A percentile compares a stretch with the other conserved stretches of the same genome.
These are phyloP conservation scores for Dissoconium aciculare DNA, from an alignment of 2,329 filamentous ascomycete genomes.

Conservation along the genomic window DNA sequence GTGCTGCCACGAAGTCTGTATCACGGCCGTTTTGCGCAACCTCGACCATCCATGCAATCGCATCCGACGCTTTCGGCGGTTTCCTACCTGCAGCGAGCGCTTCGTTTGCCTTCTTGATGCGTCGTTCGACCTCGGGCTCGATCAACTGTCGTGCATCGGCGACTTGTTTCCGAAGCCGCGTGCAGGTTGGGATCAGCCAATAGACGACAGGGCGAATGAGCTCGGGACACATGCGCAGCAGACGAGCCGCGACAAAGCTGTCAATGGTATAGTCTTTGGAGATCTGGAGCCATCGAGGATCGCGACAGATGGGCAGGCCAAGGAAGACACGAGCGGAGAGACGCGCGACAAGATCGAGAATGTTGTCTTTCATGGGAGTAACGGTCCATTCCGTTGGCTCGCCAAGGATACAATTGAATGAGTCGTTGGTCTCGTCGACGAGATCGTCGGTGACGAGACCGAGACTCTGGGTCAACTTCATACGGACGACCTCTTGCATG, in stretches of 20 bases:
- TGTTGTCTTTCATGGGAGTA: slow-evolving; percentile 7
- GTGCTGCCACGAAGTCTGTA: slow-evolving; percentile 1
- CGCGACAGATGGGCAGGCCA: slow-evolving; percentile 23
- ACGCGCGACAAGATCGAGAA: slow-evolving; percentile 24
- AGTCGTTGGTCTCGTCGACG: slow-evolving; percentile 7
- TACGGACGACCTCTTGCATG: slow-evolving; percentile 8
- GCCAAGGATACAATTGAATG: slow-evolving; percentile 1
- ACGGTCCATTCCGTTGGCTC: slow-evolving; percentile 5
- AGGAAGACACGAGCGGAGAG: slow-evolving; percentile 27
- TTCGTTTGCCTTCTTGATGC: slow-evolving; percentile 7
- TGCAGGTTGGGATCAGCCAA: slow-evolving; percentile 22
- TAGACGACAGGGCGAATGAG: slow-evolving; percentile 23
- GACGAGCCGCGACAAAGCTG: slow-evolving; percentile 19
- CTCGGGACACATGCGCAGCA: slow-evolving; percentile 22
- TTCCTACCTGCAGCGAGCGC: slow-evolving; percentile 3
- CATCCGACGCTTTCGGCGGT: slow-evolving; percentile 8
- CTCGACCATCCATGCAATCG: slow-evolving; percentile 15
- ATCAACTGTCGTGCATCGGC: slow-evolving; percentile 22
- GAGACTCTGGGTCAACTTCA: slow-evolving; percentile 11
- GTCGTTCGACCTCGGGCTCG: slow-evolving; percentile 19
- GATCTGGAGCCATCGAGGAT: slow-evolving; percentile 26
- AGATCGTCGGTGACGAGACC: slow-evolving; percentile 8
- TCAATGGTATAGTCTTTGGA: slow-evolving; percentile 25
- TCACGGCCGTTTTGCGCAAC: slow-evolving; percentile 9
- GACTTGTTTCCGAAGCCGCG: slow-evolving; percentile 17